Percentiles rank a stretch among this genome's conserved stretches.
Conservation (phyloP, 2,329 filamentous ascomycete genomes). For the Epichloe aotearoae region DNA sequence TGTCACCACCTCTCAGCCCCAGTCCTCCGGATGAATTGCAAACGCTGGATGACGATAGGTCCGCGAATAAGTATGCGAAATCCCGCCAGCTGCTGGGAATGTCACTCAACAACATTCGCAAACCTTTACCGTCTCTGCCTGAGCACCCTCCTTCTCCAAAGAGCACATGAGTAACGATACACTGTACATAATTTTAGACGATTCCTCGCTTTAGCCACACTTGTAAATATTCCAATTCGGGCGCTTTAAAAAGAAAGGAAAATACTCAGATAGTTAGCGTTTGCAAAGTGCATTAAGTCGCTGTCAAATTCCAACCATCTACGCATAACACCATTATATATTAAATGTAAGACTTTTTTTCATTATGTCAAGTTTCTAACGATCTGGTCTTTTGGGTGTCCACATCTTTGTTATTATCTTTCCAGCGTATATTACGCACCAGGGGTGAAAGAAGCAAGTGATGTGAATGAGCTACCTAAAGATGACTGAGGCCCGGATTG, state of each 20-base stretch:
- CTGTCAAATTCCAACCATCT: background rate
- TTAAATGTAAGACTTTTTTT: background rate
- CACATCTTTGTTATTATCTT: background rate
- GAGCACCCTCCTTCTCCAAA: conserved; percentile 19
- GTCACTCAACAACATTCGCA: conserved; percentile 18
- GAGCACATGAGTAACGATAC: conserved; percentile 16
- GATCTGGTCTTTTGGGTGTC: background rate
- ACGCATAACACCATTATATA: background rate
- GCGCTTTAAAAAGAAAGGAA: background rate
- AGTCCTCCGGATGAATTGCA: conserved; percentile 8
- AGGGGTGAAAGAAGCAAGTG: background rate
- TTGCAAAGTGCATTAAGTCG: background rate
- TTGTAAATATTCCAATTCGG: background rate
- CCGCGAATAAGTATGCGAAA: background rate
- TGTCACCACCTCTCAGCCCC: conserved; percentile 16
- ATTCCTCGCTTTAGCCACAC: conserved; percentile 6
- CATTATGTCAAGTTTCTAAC: background rate
- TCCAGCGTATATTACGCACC: background rate
- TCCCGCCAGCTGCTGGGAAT: background rate
- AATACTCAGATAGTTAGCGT: background rate
- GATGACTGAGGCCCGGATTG: background rate
- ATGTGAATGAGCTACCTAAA: background rate
- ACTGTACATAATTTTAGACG: background rate
- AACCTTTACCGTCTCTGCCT: conserved; percentile 24
- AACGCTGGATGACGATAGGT: conserved; percentile 3